Conservation (phyloP, 164 flowering plant species). For the Umbilicus rupestris region DNA sequence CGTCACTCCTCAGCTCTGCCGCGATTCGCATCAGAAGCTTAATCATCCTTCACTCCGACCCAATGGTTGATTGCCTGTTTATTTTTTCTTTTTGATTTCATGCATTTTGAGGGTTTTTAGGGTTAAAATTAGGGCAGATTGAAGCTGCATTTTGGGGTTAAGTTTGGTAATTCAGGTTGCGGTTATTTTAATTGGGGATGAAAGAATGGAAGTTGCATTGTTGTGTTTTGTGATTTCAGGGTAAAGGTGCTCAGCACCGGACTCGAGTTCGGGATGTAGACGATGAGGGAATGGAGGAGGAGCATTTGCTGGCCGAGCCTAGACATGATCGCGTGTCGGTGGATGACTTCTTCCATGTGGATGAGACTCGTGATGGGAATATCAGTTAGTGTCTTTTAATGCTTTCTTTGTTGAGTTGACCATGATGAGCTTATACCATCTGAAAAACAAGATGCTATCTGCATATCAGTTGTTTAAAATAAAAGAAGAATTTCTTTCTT, state of each 20-base stretch:
- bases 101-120: conserved; percentile 4
- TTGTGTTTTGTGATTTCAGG: background rate
- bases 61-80: background rate
- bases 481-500: too few relatives aligned
- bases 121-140: background rate
- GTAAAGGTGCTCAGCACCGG: background rate
- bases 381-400: background rate
- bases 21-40: background rate
- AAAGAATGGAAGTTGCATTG: background rate
- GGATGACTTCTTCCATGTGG: conserved; percentile 32
- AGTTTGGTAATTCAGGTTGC: background rate
- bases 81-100: background rate
- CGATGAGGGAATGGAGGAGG: conserved; percentile 43
- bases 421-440: too few relatives aligned
- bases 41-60: background rate
- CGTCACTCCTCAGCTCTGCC: background rate
- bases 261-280: conserved; percentile 23
- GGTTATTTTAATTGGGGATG: background rate
- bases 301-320: conserved; percentile 54
- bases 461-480: too few relatives aligned
- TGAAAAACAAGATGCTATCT: too few relatives aligned
- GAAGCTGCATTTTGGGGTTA: background rate
- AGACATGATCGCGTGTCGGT: conserved; percentile 30
- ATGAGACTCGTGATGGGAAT: conserved; percentile 16
- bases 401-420: conserved; percentile 17